Evolutionary conservation across 306 rosid genomes (phyloP), one percentile per base, ranked within the genome.

Genomic region (Cotoneaster glaucophyllus): DNA sequence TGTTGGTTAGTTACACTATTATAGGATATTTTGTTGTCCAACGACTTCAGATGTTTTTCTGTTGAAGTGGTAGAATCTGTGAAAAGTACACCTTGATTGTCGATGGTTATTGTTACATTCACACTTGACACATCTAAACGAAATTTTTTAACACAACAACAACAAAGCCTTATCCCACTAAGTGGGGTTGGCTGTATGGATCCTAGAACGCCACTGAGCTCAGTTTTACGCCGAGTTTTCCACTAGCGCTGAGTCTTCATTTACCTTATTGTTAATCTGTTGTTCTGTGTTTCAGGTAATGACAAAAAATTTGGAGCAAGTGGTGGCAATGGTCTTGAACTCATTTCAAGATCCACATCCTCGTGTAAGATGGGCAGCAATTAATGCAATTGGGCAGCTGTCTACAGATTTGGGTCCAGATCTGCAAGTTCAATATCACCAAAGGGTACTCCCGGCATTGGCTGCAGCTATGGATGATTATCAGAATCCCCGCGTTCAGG

Each of bases 291-390:
- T 45, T 29, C 85, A 96, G 99, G 99, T 96, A 34, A 96, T 96
- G 99, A 65, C 88, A 25, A 96, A 96, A 82, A 96, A 56, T 74
- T 85, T 96, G 90, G 99, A 96, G 79, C 99, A 90, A 83, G 98
- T 96, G 74, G 96, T 96, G 81, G 97, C 98, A 65, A 96, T 96
- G 99, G 96, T 96, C 34, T 80, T 96, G 85, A 96, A 82, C 80
- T 90, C 98, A 32, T 96, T 96, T 76, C 96, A 90, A 39, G 97
- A 96, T 79, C 98, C 94, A 69, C 97, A 96, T 41, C 97, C 99
- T 58, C 98, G 98, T 76, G 99, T 96, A 62, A 92, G 99, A 81
- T 96, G 99, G 99, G 97, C 99, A 18, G 99, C 99, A 32, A 96
- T 96, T 67, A 92, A 96, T 89, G 98, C 98, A 39, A 92, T 92